Evolutionary conservation across 2,329 filamentous ascomycete genomes (phyloP).

Genomic region (Colletotrichum orchidophilum): DNA sequence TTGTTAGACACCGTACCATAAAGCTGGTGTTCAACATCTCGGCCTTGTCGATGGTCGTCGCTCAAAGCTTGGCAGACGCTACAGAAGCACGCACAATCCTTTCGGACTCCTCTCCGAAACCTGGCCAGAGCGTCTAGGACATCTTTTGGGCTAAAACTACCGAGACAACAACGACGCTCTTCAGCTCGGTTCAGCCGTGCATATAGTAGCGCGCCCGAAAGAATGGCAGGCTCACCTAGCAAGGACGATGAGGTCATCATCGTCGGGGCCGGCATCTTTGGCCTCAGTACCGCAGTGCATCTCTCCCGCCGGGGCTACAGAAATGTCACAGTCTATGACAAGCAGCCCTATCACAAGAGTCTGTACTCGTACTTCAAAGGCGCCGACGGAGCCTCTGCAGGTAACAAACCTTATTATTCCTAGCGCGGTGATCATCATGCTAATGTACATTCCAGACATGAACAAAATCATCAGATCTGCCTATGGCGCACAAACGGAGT

Average conservation of each 20-base stretch:
- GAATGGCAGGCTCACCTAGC: neutral
- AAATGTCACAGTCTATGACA: constrained; percentile 59
- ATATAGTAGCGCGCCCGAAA: neutral
- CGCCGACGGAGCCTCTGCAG: constrained; percentile 54
- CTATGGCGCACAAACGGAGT: constrained; percentile 54
- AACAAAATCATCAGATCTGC: constrained; percentile 55
- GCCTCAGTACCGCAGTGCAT: constrained; percentile 41
- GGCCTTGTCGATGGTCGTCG: neutral
- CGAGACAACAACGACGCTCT: neutral
- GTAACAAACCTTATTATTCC: constrained; percentile 32
- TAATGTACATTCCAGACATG: constrained; percentile 41
- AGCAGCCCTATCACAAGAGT: constrained; percentile 51
- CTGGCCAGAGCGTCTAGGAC: neutral
- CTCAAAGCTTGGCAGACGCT: neutral
- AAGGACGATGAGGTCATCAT: constrained; percentile 39
- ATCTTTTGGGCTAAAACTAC: neutral
- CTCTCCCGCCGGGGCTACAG: constrained; percentile 51
- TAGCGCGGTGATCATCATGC: neutral
- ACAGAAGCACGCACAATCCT: neutral
- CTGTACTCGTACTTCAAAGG: constrained; percentile 52
- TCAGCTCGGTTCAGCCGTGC: neutral
- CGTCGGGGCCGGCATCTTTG: constrained; percentile 43
- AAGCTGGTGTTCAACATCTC: neutral
- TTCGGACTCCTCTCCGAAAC: neutral
- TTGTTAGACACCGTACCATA: neutral